phyloP scores from a whole-genome alignment of 2,329 filamentous ascomycete species.

The Acrocalymma vagum region DNA sequence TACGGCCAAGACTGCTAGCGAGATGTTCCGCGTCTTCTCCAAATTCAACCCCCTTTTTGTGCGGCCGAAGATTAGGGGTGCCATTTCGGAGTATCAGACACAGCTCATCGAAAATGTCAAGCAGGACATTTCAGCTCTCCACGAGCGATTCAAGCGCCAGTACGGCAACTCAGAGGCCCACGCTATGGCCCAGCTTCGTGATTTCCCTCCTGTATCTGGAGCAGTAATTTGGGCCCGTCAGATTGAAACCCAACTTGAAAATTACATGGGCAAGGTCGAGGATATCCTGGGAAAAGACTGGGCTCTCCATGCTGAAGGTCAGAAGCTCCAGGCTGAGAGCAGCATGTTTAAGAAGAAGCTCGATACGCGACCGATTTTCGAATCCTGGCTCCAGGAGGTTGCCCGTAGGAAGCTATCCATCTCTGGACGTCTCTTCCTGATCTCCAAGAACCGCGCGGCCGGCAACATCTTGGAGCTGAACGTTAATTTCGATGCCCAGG shows the following conservation, averaged over 20 bases:
- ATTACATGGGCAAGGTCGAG: constrained; percentile 99
- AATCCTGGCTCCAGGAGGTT: constrained; percentile 94
- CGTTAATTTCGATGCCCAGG: constrained; percentile 97
- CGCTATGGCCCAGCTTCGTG: constrained; percentile 96
- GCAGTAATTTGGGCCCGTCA: constrained; percentile 98
- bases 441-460: constrained; percentile 86
- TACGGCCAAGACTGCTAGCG: constrained; percentile 95
- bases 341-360: constrained; percentile 96
- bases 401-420: constrained; percentile 89
- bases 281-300: constrained; percentile 95
- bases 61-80: constrained; percentile 97
- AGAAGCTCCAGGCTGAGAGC: constrained; percentile 91
- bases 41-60: constrained; percentile 99
- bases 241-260: constrained; percentile 93
- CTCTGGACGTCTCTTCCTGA: constrained; percentile 88
- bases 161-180: constrained; percentile 98
- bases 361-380: constrained; percentile 91
- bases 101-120: constrained; percentile 99
- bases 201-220: constrained; percentile 93
- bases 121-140: constrained; percentile 88
- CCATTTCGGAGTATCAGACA: constrained; percentile 97
- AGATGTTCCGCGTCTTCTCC: constrained; percentile 99
- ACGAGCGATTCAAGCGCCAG: constrained; percentile 98
- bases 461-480: constrained; percentile 87
- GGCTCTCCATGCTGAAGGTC: constrained; percentile 92